Conservation (phyloP, 768 basidiomycete genomes). For the Mycena pura region DNA sequence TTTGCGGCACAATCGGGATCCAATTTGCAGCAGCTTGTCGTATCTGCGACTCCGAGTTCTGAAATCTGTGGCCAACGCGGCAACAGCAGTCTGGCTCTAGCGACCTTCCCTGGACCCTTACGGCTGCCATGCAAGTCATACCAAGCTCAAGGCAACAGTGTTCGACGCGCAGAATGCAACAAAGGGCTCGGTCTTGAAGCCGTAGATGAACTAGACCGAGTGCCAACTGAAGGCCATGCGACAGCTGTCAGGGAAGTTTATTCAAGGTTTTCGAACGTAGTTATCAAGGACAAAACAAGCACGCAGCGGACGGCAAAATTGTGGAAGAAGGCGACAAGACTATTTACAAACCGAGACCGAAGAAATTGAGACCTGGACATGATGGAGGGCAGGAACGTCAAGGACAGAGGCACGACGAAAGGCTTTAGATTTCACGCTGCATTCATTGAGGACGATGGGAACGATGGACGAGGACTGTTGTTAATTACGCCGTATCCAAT, state of each 20-base stretch:
- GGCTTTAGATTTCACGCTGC: constrained; percentile 7
- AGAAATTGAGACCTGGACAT: not conserved
- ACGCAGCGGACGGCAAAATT: constrained; percentile 9
- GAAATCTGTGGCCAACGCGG: not conserved
- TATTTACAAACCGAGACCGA: constrained; percentile 15
- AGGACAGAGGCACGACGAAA: constrained; percentile 8
- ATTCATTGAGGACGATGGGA: too few species aligned
- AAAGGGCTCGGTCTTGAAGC: constrained; percentile 15
- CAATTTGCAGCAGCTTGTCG: constrained; percentile 15
- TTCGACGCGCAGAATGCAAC: constrained; percentile 14
- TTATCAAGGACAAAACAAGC: constrained; percentile 19
- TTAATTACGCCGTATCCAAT: not conserved
- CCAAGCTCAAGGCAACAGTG: constrained; percentile 10
- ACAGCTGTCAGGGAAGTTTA: constrained; percentile 7
- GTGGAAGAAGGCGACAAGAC: constrained; percentile 22
- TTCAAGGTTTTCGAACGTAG: constrained; percentile 25
- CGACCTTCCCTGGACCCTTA: constrained; percentile 26
- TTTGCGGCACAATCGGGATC: constrained; percentile 25
- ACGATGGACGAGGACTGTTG: too few species aligned
- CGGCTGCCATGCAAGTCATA: constrained; percentile 32
- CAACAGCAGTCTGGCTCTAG: constrained; percentile 10
- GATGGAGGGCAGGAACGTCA: constrained; percentile 11
- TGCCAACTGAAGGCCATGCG: not conserved
- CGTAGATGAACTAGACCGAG: constrained; percentile 17
- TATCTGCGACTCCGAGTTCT: not conserved